Conservation (phyloP, 2,329 filamentous ascomycete species). For the Aureobasidium zeae region DNA sequence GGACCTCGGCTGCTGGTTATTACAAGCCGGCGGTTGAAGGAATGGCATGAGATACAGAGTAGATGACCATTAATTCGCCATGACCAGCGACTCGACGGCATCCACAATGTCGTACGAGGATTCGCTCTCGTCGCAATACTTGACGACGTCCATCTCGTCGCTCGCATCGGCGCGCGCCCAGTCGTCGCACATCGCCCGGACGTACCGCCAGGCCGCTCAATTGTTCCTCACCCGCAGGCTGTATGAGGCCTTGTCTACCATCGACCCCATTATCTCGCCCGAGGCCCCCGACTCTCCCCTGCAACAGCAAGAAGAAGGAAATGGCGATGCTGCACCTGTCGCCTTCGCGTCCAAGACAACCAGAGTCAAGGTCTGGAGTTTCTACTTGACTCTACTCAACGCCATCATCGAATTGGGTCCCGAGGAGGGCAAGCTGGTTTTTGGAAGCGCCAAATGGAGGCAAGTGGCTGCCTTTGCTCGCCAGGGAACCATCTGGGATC, state of each 20-base stretch:
- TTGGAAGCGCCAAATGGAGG: constrained; percentile 81
- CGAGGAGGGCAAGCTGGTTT: constrained; percentile 80
- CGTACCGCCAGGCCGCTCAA: constrained; percentile 87
- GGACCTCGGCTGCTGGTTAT: constrained; percentile 3
- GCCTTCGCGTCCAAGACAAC: constrained; percentile 71
- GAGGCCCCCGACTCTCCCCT: constrained; percentile 27
- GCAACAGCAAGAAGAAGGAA: background rate
- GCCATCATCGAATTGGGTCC: constrained; percentile 79
- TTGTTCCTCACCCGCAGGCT: constrained; percentile 90
- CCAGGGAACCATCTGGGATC: constrained; percentile 89
- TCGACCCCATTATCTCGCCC: constrained; percentile 70
- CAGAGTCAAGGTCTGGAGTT: constrained; percentile 90
- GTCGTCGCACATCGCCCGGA: constrained; percentile 71
- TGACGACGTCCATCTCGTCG: constrained; percentile 61
- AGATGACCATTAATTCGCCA: constrained; percentile 14
- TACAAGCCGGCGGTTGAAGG: constrained; percentile 5
- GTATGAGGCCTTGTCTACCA: constrained; percentile 76
- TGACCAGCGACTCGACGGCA: constrained; percentile 24
- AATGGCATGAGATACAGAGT: background rate
- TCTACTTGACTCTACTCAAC: constrained; percentile 90
- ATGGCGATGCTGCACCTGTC: constrained; percentile 51
- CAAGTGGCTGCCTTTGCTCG: constrained; percentile 72
- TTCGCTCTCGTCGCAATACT: constrained; percentile 46
- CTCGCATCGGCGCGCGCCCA: constrained; percentile 57
- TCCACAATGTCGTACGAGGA: constrained; percentile 38